Base-by-base conservation (phyloP, 768 basidiomycete species). In the Rhodosporidiobolus odoratus region DNA sequence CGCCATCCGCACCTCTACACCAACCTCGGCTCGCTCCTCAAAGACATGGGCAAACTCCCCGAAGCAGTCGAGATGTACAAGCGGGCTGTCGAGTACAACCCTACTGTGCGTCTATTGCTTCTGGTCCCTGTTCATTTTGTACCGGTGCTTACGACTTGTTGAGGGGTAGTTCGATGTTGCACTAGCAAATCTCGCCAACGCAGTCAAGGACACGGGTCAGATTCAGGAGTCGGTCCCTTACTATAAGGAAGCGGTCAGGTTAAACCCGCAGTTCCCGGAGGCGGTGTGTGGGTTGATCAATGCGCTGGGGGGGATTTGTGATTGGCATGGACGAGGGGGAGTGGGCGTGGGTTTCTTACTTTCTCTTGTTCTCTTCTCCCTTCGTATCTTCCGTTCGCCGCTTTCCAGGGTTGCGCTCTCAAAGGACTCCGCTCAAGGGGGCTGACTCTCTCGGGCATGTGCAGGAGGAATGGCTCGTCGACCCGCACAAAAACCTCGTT, bases 131-230 rank as follows among this genome's bases (percentile, higher is more conserved):
- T 19, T 6, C 2, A 30, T 35, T 23, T 10, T 37, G 32, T 3
- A 40, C 40, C 83, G 83, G 69, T 83, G 21, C n/a, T n/a, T n/a
- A n/a, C n/a, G n/a, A 81, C 83, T 69, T 82, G 84, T 7, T 2
- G 5, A 12, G 12, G 3, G 8, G 38, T 25, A 32, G n/a, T 65
- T 65, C 41, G 84, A 84, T 52, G 82, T 85, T 65, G 84, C 84
- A 5, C 78, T 85, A 16, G 83, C 84, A 23, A 85, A 85, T 64
- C 79, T 85, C 76, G 84, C 81, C 25, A 85, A 84, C 75, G 83
- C 83, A 0, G 75, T 85, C 73, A 84, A 84, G 73, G 84, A 85
- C 71, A 77, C 76, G 65, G 84, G 84, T 43, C 52, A 81, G 62
- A 78, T 80, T 37, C 77, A 81, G 61, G 83, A 85, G 47, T 81